Evolutionary conservation across 2,329 filamentous ascomycete genomes (phyloP), one percentile per base, ranked within the genome.

Genomic region (Fusarium nematophilum): DNA sequence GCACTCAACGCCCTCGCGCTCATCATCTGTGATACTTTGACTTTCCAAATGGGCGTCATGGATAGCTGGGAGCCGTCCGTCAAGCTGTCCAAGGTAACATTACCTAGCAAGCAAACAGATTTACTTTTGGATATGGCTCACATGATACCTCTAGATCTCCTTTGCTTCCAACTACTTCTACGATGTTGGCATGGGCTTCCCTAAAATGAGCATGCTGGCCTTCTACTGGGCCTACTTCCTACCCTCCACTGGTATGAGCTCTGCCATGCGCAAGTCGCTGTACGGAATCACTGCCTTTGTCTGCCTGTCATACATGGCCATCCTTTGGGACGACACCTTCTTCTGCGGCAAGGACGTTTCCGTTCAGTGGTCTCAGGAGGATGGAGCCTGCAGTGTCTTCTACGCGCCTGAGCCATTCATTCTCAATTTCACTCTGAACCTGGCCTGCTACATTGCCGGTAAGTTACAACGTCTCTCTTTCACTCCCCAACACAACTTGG

Each of bases 91-190:
- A 75, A 75, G 66, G 72, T 66, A 58, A 33, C 5, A 0, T 4
- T 1, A 2, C 13, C 8, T 5, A 8, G 2, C 1, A 3, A 11
- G 3, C 8, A 26, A 10, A 18, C 4, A 23, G 5, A 5, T 2
- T 8, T 36, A 0, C 1, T 15, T n/a, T 3, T 1, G 9, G 18
- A 15, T 9, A 13, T 9, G 6, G 21, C 42, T 63, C 14, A 63
- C 33, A 9, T 9, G 4, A 3, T 1, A 10, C n/a, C n/a, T 8
- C 2, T 1, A 73, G 71, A 73, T 75, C 26, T 72, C 70, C 2
- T 75, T 75, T 14, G 67, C 72, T 0, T 75, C 73, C 31, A 75
- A 75, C 59, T 75, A 75, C 51, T 75, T 75, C 33, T 75, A 75
- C 58, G 72, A 75, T 39, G 69, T 75, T 3, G 72, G 72, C 6